Percentiles rank a stretch among this genome's conserved stretches.
phyloP scores from a whole-genome alignment of 2,329 filamentous ascomycete genomes.

The Ascomycota sp. region DNA sequence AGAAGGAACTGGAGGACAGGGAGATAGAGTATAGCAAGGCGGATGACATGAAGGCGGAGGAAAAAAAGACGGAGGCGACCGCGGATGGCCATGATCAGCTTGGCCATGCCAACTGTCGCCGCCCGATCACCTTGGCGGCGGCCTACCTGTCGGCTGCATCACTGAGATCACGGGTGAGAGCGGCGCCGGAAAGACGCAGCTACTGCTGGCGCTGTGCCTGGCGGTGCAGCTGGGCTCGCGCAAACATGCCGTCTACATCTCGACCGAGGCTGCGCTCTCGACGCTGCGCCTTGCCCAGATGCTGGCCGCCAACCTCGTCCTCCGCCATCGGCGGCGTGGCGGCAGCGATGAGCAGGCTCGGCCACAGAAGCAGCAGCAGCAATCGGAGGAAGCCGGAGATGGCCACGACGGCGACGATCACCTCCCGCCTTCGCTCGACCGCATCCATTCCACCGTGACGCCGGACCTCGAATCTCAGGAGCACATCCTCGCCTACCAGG shows the following conservation, averaged over 20 bases:
- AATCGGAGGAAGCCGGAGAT: too few species aligned
- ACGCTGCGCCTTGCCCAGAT: conserved; percentile 70
- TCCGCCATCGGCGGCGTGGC: too few species aligned
- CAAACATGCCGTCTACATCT: conserved; percentile 73
- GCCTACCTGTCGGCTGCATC: conserved; percentile 61
- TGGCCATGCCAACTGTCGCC: conserved; percentile 55
- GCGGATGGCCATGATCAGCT: neutral
- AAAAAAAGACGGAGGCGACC: neutral
- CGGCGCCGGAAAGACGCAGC: conserved; percentile 86
- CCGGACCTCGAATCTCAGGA: conserved; percentile 89
- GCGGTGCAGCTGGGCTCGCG: conserved; percentile 65
- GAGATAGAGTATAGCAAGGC: neutral
- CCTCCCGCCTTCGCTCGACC: conserved; percentile 42
- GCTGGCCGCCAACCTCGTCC: conserved; percentile 41
- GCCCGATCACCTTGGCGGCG: conserved; percentile 50
- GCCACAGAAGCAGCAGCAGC: too few species aligned
- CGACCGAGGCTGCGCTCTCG: conserved; percentile 71
- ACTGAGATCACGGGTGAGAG: conserved; percentile 87
- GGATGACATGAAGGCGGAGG: neutral
- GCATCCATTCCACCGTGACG: conserved; percentile 61
- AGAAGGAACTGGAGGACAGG: neutral
- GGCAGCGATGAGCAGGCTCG: too few species aligned
- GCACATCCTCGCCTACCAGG: conserved; percentile 81
- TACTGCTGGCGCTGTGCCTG: conserved; percentile 69
- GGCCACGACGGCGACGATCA: conserved; percentile 6